Evolutionary conservation across 208 protist species (phyloP).

Genomic region (Leishmania gerbilli): DNA sequence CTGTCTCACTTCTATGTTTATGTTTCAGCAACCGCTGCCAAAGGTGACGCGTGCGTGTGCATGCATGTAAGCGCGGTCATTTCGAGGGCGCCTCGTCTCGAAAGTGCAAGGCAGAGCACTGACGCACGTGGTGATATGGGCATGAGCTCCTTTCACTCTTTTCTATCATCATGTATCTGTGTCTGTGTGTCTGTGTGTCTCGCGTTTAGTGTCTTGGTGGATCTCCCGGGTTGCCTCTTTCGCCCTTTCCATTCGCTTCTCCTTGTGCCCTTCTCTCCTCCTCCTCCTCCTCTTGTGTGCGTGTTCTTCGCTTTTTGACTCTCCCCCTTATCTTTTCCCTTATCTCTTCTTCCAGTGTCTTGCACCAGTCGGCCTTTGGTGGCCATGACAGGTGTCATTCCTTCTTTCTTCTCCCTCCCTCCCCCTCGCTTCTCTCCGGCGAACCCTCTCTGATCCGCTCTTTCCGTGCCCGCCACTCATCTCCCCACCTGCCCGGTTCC

Average conservation of each 20-base stretch:
- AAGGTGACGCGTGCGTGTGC: not conserved
- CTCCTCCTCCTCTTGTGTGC: not conserved
- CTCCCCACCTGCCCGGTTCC: conserved; percentile 4
- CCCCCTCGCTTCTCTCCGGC: not conserved
- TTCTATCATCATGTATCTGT: not conserved
- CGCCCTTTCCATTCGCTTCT: not conserved
- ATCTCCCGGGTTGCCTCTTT: not conserved
- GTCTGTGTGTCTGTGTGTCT: not conserved
- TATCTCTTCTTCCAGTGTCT: not conserved
- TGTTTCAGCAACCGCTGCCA: not conserved
- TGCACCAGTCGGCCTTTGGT: not conserved
- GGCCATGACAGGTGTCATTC: not conserved
- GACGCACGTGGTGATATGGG: not conserved
- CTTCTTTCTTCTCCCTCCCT: conserved; percentile 4
- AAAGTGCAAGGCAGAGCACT: not conserved
- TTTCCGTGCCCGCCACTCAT: conserved; percentile 6
- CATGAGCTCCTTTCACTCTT: not conserved
- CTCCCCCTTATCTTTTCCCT: too few relatives aligned
- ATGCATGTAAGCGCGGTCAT: not conserved
- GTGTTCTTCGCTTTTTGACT: not conserved
- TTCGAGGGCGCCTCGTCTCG: not conserved
- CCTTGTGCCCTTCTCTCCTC: not conserved
- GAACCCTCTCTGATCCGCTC: not conserved
- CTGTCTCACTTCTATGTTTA: not conserved
- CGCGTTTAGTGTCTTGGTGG: not conserved